Percentiles rank a stretch among this genome's conserved stretches.
Evolutionary conservation across 169 alveolate species (phyloP).

Genomic region (Cryptosporidium ryanae): DNA sequence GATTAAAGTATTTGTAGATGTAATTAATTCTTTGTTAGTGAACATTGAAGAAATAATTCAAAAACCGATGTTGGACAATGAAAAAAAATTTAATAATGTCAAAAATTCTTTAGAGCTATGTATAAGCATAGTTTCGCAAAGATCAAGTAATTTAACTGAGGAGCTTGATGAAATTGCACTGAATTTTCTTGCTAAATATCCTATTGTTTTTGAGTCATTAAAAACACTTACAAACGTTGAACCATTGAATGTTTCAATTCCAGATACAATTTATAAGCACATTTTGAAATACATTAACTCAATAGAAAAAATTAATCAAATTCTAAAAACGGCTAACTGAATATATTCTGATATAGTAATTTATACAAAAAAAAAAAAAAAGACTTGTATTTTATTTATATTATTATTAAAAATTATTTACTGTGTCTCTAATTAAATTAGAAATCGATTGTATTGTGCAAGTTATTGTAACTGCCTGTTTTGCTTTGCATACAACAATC

Average conservation of each 20-base stretch:
- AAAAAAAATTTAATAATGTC: background rate
- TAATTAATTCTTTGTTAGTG: slow-evolving; percentile 14
- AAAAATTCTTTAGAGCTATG: slow-evolving; percentile 16
- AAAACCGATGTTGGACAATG: background rate
- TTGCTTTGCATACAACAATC: slow-evolving; percentile 57
- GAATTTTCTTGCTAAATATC: slow-evolving; percentile 62
- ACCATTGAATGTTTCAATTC: background rate
- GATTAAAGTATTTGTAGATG: background rate
- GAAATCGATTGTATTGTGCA: slow-evolving; percentile 43
- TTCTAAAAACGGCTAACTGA: background rate
- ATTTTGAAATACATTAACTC: background rate
- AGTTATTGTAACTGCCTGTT: slow-evolving; percentile 47
- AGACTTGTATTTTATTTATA: no score
- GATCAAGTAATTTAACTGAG: background rate
- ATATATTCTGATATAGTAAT: background rate
- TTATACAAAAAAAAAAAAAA: background rate
- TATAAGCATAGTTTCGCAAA: slow-evolving; percentile 13
- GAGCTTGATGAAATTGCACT: slow-evolving; percentile 35
- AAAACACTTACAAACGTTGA: slow-evolving; percentile 30
- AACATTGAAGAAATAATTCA: slow-evolving; percentile 10
- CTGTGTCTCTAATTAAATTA: background rate
- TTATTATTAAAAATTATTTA: background rate
- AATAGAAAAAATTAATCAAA: slow-evolving; percentile 14
- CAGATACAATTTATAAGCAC: background rate
- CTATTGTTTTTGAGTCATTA: slow-evolving; percentile 49